phyloP scores from a whole-genome alignment of 2,329 filamentous ascomycete genomes.

The Macrophomina tecta region DNA sequence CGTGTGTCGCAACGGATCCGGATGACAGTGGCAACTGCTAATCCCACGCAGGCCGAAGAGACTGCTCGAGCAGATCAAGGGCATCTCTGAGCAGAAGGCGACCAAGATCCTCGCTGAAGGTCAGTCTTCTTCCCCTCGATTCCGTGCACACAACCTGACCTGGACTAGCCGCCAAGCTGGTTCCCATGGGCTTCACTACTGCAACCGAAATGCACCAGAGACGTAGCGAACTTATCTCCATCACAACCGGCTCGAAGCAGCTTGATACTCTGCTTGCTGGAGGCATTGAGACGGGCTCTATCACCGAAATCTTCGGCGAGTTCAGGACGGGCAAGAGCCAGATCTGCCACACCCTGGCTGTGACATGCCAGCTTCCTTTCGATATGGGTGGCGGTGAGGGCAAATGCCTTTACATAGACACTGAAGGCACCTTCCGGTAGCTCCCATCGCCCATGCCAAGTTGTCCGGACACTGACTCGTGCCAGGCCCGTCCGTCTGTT shows the following conservation, averaged over 20 bases:
- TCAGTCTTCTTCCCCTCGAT: constrained; percentile 46
- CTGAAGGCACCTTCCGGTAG: constrained; percentile 85
- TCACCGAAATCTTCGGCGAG: constrained; percentile 97
- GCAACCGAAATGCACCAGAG: constrained; percentile 99
- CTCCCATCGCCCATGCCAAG: neutral
- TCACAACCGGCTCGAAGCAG: constrained; percentile 97
- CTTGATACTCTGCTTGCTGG: constrained; percentile 93
- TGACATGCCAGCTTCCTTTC: constrained; percentile 96
- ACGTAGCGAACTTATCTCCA: constrained; percentile 94
- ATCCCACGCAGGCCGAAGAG: constrained; percentile 64
- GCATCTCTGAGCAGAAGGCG: constrained; percentile 96
- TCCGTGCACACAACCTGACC: neutral
- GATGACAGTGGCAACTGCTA: constrained; percentile 30
- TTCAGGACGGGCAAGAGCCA: constrained; percentile 98
- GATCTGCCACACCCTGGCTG: constrained; percentile 97
- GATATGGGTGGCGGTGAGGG: constrained; percentile 99
- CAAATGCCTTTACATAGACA: constrained; percentile 98
- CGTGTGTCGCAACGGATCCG: constrained; percentile 56
- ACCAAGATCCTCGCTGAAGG: constrained; percentile 89
- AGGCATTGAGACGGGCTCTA: constrained; percentile 94
- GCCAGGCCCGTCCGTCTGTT: constrained; percentile 80
- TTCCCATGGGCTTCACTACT: constrained; percentile 98
- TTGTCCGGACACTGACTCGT: constrained; percentile 5
- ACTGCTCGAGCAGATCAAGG: constrained; percentile 91
- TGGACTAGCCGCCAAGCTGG: constrained; percentile 81